Evolutionary conservation across 805 yeast genomes (phyloP).

Genomic region (Lachancea dasiensis): DNA sequence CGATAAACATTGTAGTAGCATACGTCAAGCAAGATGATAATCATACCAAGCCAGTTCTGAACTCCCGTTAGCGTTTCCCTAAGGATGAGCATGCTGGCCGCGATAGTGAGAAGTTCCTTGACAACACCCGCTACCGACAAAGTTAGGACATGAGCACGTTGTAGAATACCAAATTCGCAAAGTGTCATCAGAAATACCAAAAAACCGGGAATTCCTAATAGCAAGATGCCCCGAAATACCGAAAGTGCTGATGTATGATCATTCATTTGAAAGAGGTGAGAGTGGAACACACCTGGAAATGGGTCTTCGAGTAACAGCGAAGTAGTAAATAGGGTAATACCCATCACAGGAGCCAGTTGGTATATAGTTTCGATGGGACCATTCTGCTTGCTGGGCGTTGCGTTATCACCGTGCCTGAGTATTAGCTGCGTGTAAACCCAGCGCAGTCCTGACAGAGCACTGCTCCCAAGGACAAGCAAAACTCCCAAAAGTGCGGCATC

Average conservation of each 20-base stretch:
- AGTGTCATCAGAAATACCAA: constrained; percentile 86
- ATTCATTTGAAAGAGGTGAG: constrained; percentile 20
- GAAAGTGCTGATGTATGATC: constrained; percentile 28
- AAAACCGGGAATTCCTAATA: constrained; percentile 75
- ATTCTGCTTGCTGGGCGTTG: no score
- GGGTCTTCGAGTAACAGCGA: constrained; percentile 69
- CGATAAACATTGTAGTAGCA: constrained; percentile 76
- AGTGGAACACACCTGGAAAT: constrained; percentile 22
- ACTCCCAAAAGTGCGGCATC: constrained; percentile 48
- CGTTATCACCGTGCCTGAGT: constrained; percentile 42
- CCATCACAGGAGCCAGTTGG: constrained; percentile 83
- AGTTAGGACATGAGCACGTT: constrained; percentile 78
- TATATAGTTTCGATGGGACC: constrained; percentile 82
- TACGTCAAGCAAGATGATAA: constrained; percentile 71
- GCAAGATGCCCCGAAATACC: constrained; percentile 43
- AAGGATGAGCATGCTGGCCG: constrained; percentile 59
- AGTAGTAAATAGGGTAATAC: constrained; percentile 48
- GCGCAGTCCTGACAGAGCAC: constrained; percentile 80
- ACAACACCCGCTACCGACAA: constrained; percentile 87
- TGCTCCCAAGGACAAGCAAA: constrained; percentile 65
- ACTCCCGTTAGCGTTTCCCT: constrained; percentile 59
- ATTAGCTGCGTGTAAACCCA: constrained; percentile 94
- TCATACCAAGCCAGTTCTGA: constrained; percentile 67
- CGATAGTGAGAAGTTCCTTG: constrained; percentile 82
- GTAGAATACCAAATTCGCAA: constrained; percentile 77